phyloP scores from a whole-genome alignment of 78 protist genomes.

The Dictyostelium citrinum region DNA sequence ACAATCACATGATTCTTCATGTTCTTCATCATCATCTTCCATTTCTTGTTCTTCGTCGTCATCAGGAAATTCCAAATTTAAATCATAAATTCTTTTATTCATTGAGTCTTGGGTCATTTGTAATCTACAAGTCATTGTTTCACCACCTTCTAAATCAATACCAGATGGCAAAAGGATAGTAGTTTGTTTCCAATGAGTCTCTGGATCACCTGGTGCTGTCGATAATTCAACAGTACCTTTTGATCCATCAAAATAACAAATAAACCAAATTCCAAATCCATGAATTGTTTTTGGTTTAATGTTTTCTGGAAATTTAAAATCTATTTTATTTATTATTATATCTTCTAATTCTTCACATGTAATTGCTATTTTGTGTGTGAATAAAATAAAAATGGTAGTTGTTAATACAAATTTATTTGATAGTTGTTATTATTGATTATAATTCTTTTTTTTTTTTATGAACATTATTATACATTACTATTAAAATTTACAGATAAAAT shows the following conservation, averaged over 20 bases:
- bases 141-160: conserved; percentile 17
- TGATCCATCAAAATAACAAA: conserved; percentile 54
- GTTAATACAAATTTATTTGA: no score
- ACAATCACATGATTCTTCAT: conserved; percentile 13
- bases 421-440: no score
- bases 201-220: conserved; percentile 78
- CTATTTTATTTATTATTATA: conserved; percentile 8
- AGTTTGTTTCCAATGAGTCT: conserved; percentile 85
- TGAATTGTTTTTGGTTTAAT: conserved; percentile 41
- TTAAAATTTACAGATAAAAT: conserved; percentile 36
- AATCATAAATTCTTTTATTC: conserved; percentile 45
- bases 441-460: no score
- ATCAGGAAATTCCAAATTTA: conserved; percentile 37
- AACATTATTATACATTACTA: no score
- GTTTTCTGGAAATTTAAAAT: neutral
- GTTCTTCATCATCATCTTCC: neutral
- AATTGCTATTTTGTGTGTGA: neutral
- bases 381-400: neutral
- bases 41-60: conserved; percentile 22
- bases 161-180: conserved; percentile 29
- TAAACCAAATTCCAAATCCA: conserved; percentile 80
- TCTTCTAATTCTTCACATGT: conserved; percentile 23
- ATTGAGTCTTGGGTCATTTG: conserved; percentile 35
- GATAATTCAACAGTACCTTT: neutral
- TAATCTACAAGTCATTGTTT: conserved; percentile 6